Base-by-base conservation (phyloP, 495 filamentous ascomycete species). In the Aspergillus homomorphus region DNA sequence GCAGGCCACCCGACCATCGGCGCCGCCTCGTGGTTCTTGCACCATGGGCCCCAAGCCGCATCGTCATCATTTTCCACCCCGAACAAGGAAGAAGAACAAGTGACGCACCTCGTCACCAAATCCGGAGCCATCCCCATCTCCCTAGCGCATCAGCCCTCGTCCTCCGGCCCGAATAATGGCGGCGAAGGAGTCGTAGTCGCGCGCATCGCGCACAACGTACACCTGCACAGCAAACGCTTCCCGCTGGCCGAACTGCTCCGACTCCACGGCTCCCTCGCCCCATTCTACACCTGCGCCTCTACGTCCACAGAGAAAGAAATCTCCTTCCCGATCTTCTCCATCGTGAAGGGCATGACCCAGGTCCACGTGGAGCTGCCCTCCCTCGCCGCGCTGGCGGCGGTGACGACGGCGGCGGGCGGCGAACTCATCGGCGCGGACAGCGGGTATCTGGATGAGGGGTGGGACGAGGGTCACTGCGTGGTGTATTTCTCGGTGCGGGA, bases 1-100 rank as follows among this genome's bases (percentile, higher is more conserved):
- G 88, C 89, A 0, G 89, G 89, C 9, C 89, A 92, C 68, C 89
- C 89, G 0, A 91, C 87, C 45, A 84, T 93, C 59, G 89, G 89
- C 53, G 78, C 85, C 2, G 82, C 85, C 3, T 79, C 79, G 49
- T 82, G 86, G 75, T 72, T 73, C 58, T 60, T 77, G 1, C 59
- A 56, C 18, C 66, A 72, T 75, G 52, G 66, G 65, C 59, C 77
- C 20, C 53, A 73, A 15, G 63, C n/a, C n/a, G n/a, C n/a, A n/a
- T n/a, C n/a, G n/a, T n/a, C n/a, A n/a, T n/a, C n/a, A n/a, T n/a
- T n/a, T n/a, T n/a, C n/a, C n/a, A n/a, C n/a, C n/a, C n/a, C n/a
- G n/a, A n/a, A 68, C 28, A 59, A 66, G 5, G 42, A 66, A 63
- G 60, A 62, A 18, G 54, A 56, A 15, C 45, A 66, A 62, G 72